phyloP scores from a whole-genome alignment of 192 early-diverging fungal species.

The Backusella psychrophila region DNA sequence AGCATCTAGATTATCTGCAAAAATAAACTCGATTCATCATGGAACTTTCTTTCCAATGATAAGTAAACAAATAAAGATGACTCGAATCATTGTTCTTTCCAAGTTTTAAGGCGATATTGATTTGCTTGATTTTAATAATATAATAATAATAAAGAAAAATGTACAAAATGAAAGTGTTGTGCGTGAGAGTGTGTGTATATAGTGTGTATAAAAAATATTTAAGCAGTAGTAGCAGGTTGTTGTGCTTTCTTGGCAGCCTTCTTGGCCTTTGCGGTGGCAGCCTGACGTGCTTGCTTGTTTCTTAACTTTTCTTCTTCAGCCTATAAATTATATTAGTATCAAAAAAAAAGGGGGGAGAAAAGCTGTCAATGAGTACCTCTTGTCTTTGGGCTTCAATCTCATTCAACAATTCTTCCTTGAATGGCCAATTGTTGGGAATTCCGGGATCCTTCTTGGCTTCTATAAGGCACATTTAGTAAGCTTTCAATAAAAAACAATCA shows the following conservation, averaged over 20 bases:
- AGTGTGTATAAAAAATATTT: neutral
- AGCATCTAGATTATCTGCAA: too few species aligned
- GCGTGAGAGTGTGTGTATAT: neutral
- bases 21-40: too few species aligned
- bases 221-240: neutral
- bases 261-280: conserved; percentile 18
- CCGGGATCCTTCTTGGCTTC: conserved; percentile 48
- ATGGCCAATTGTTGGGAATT: conserved; percentile 48
- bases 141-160: neutral
- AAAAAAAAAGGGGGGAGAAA: neutral
- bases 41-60: too few species aligned
- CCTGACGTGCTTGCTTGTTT: conserved; percentile 13
- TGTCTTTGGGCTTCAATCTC: conserved; percentile 41
- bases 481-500: neutral
- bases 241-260: conserved; percentile 7
- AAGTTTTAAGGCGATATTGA: neutral
- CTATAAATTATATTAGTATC: neutral
- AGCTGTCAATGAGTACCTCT: conserved; percentile 19
- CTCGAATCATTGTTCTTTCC: neutral
- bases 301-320: conserved; percentile 21
- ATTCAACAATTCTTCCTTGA: conserved; percentile 47
- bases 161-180: neutral
- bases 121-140: neutral
- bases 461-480: neutral
- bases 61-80: too few species aligned